Evolutionary conservation across 2,329 filamentous ascomycete genomes (phyloP), one percentile per base, ranked within the genome.

Genomic region (Stachybotrys elegans): DNA sequence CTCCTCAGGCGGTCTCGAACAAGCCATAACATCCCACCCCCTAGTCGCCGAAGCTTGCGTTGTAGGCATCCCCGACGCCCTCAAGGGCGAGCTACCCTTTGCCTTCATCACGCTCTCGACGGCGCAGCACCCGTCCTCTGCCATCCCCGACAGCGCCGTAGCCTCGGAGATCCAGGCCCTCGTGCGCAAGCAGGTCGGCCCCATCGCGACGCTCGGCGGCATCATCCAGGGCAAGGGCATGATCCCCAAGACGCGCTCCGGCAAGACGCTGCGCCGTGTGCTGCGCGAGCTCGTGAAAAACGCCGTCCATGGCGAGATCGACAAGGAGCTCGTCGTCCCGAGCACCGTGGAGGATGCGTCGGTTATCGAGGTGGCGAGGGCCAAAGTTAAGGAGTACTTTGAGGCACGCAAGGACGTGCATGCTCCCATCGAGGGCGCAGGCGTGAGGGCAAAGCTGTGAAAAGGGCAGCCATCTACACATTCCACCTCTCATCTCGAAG

Each of bases 61-160:
- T 2, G 83, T 97, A 22, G 85, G 86, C 34, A 84, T 95, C 45
- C 90, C 91, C 0, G 91, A 96, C 58, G 65, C 80, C 0, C 72
- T 95, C 35, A 97, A 97, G 62, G 92, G 91, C 16, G 89, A 95
- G 56, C 76, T 95, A 6, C 91, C 92, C 0, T 95, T 97, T 57
- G 91, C 90, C 9, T 95, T 96, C 61, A 75, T 95, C 53, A 84
- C 75, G 1, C 66, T 75, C 16, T 68, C 67, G 3, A 58, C 60
- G 2, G 54, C 72, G 12, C 60, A 72, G 4, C 75, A 78, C 60
- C 77, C 70, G 5, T 52, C 62, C 3, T 74, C 72, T 8, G 78
- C 77, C 9, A 62, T 77, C 4, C 74, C 75, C 1, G 68, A 73
- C 23, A 49, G 59, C 3, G 45, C 66, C 36, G 56, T 81, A 6